These are phyloP conservation scores for Exutisphaerella laricina DNA, from an alignment of 2,329 filamentous ascomycete genomes.

Conservation along the genomic window DNA sequence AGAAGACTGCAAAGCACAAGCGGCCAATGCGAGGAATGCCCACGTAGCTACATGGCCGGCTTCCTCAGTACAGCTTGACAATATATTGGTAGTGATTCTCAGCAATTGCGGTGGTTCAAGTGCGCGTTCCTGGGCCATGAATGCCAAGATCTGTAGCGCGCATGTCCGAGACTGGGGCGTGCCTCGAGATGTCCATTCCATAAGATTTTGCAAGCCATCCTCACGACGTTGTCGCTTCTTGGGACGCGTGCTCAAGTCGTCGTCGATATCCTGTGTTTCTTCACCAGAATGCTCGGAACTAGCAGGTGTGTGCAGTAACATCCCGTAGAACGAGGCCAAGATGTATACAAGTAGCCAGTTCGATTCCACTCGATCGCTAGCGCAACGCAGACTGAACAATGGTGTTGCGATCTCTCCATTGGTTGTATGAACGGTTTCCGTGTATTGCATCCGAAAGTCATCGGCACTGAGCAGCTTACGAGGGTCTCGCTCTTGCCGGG, in stretches of 20 bases:
- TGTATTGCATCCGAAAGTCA: conserved; percentile 53
- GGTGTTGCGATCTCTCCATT: conserved; percentile 11
- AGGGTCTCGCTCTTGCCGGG: conserved; percentile 50
- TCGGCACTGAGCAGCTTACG: conserved; percentile 71
- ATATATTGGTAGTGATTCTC: conserved; percentile 13
- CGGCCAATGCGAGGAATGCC: conserved; percentile 76
- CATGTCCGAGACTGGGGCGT: conserved; percentile 39
- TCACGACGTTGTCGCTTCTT: conserved; percentile 37
- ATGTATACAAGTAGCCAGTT: conserved; percentile 36
- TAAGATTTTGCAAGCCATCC: conserved; percentile 36
- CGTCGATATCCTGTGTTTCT: conserved; percentile 9
- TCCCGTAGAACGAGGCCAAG: conserved; percentile 35
- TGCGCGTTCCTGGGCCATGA: conserved; percentile 37
- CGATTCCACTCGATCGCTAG: conserved; percentile 26
- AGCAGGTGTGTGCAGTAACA: too few relatives aligned
- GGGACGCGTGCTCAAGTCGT: conserved; percentile 17
- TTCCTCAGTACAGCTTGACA: conserved; percentile 53
- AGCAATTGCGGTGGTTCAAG: conserved; percentile 22
- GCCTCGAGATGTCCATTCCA: conserved; percentile 34
- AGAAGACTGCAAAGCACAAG: conserved; percentile 43
- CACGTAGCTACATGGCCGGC: conserved; percentile 63
- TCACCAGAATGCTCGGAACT: too few relatives aligned
- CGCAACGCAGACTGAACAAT: conserved; percentile 29
- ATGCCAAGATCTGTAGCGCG: conserved; percentile 52
- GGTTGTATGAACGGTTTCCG: neutral